Percentiles rank a stretch among this genome's conserved stretches.
Conservation (phyloP, 352 stramenopile genomes). For the Globisporangium radiosum region DNA sequence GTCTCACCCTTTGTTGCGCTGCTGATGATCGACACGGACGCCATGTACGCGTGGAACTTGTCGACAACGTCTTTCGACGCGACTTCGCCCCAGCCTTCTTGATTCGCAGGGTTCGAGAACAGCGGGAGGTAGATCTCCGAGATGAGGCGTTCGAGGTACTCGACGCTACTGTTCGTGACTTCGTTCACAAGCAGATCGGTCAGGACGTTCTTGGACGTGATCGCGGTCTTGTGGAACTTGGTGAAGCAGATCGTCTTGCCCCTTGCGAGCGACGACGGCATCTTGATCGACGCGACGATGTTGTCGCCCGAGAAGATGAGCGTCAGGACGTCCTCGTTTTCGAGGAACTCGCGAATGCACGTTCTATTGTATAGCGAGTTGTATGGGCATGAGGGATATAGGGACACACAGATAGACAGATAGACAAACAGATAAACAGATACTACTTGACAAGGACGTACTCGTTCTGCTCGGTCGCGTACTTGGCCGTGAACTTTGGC, state of each 20-base stretch:
- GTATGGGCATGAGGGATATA: too few relatives aligned
- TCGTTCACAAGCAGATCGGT: constrained; percentile 86
- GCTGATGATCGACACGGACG: constrained; percentile 94
- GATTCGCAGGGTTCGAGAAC: constrained; percentile 93
- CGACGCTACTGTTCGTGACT: constrained; percentile 87
- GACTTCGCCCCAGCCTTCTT: constrained; percentile 95
- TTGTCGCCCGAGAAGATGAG: constrained; percentile 89
- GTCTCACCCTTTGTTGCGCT: constrained; percentile 97
- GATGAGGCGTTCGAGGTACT: constrained; percentile 93
- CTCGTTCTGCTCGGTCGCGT: constrained; percentile 78
- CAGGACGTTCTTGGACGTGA: constrained; percentile 81
- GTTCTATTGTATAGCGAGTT: constrained; percentile 17
- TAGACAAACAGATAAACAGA: background rate
- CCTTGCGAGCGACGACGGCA: constrained; percentile 80
- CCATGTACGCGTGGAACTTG: constrained; percentile 96
- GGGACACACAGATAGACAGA: background rate
- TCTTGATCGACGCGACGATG: constrained; percentile 75
- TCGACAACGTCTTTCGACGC: constrained; percentile 96
- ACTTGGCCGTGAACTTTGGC: constrained; percentile 78
- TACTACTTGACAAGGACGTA: constrained; percentile 17
- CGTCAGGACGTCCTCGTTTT: constrained; percentile 78
- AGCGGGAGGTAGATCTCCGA: constrained; percentile 94
- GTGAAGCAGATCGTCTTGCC: constrained; percentile 91
- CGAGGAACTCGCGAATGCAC: constrained; percentile 87
- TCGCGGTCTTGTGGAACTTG: constrained; percentile 78